Evolutionary conservation across 108 stramenopile genomes (phyloP).

Genomic region (Skeletonema tropicum): DNA sequence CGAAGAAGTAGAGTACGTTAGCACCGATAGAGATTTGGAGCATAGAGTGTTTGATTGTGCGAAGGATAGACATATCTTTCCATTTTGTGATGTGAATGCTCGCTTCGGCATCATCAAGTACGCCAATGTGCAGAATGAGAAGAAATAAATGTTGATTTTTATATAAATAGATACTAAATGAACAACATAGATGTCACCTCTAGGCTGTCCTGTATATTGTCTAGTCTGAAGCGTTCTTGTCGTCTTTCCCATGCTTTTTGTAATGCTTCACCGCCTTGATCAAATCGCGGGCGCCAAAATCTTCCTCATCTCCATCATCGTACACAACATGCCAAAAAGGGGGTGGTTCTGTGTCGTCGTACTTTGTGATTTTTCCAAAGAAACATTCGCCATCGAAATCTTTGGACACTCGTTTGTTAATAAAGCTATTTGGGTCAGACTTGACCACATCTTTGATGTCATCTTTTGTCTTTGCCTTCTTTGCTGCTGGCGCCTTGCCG

Average conservation of each 20-base stretch:
- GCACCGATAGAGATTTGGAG: conserved; percentile 68
- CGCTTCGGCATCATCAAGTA: conserved; percentile 86
- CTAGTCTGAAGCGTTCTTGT: background rate
- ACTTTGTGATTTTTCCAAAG: conserved; percentile 58
- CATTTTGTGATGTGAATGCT: conserved; percentile 87
- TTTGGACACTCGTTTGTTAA: conserved; percentile 56
- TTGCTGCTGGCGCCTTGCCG: conserved; percentile 15
- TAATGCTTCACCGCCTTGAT: conserved; percentile 49
- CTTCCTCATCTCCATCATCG: conserved; percentile 71
- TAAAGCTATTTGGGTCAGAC: conserved; percentile 20
- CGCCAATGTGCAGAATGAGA: conserved; percentile 6
- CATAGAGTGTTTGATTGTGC: conserved; percentile 82
- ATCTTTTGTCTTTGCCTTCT: conserved; percentile 16
- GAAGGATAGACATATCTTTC: conserved; percentile 87
- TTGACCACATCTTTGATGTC: conserved; percentile 24
- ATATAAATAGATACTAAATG: background rate
- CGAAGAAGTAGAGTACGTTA: conserved; percentile 85
- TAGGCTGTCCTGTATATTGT: background rate
- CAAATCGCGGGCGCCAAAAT: conserved; percentile 53
- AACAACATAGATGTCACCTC: background rate
- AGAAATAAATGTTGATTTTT: background rate
- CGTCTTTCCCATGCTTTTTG: conserved; percentile 20
- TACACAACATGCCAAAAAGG: conserved; percentile 63
- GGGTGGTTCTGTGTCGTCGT: conserved; percentile 35
- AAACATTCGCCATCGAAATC: conserved; percentile 54